Evolutionary conservation across 2,329 filamentous ascomycete species (phyloP), one percentile per base, ranked within the genome.

Genomic region (Alternaria hordeiaustralica): DNA sequence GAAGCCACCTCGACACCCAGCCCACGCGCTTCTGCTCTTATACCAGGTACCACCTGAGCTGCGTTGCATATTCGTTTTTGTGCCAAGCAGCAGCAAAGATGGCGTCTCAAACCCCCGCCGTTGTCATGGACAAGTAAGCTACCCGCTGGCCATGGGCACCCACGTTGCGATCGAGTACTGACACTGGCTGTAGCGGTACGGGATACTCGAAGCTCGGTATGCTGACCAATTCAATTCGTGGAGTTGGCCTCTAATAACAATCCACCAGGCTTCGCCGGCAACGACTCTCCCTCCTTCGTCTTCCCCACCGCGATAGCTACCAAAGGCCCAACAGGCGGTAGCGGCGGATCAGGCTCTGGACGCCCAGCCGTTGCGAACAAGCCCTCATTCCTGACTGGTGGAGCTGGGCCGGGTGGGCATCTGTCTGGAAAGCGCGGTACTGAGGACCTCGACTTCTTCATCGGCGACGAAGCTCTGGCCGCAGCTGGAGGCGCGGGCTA

Each of bases 51-150:
- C 50, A 64, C 60, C 60, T 67, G 63, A 68, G 68, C 70, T 76
- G 75, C 67, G 65, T 66, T 54, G 55, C 28, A 59, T 62, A 62
- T 62, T 59, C 33, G 47, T 54, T 59, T 62, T 62, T 59, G 47
- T 43, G 50, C 28, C 61, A 64, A 71, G 68, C 69, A 69, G 69
- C 72, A 68, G 68, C 71, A 75, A 86, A 80, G 76, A 99, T 99
- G 96, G 95, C 96, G 80, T 92, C 92, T 85, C 95, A 98, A 89
- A 98, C 96, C 81, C 96, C 96, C 78, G 96, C 96, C 92, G 96
- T 99, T 97, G 96, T 99, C 93, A 99, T 99, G 95, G 96, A 99
- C 96, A 99, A 99, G 96, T 97, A 91, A 84, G 93, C 88, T 78
- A 64, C 68, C 67, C 63, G 68, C 71, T 72, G 71, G 72, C 75